Percentiles rank a stretch among this genome's conserved stretches.
phyloP scores from a whole-genome alignment of 169 alveolate species.

The Plasmodium falciparum region DNA sequence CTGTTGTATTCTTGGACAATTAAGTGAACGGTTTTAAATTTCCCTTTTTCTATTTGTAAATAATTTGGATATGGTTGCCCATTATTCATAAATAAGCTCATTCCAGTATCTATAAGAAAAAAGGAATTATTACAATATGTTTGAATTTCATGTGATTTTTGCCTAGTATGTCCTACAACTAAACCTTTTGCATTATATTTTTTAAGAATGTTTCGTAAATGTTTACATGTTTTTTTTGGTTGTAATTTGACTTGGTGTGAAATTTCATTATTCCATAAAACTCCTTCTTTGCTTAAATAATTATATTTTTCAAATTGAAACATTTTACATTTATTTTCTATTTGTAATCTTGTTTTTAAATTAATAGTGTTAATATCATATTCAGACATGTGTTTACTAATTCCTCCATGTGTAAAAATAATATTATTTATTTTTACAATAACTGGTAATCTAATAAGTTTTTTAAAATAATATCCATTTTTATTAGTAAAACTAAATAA shows the following conservation, averaged over 20 bases:
- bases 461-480: constrained; percentile 23
- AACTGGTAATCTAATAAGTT: constrained; percentile 40
- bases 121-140: constrained; percentile 25
- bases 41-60: constrained; percentile 16
- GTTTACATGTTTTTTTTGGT: constrained; percentile 28
- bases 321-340: constrained; percentile 25
- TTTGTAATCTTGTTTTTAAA: constrained; percentile 49
- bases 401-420: constrained; percentile 56
- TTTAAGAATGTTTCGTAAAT: constrained; percentile 21
- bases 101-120: constrained; percentile 69
- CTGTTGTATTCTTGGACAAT: constrained; percentile 14
- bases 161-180: constrained; percentile 62
- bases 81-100: constrained; percentile 64
- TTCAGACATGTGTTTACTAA: constrained; percentile 24
- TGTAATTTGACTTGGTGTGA: constrained; percentile 18
- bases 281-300: constrained; percentile 42
- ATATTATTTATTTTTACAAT: constrained; percentile 47
- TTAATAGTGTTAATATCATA: constrained; percentile 26
- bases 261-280: constrained; percentile 33
- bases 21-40: constrained; percentile 29
- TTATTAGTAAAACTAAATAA: constrained; percentile 8
- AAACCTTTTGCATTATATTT: constrained; percentile 29
- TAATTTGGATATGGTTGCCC: constrained; percentile 50
- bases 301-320: constrained; percentile 19
- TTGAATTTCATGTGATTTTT: constrained; percentile 29